phyloP scores from a whole-genome alignment of 1,139 yeast species.

The Pneumocystis oryctolagi region DNA sequence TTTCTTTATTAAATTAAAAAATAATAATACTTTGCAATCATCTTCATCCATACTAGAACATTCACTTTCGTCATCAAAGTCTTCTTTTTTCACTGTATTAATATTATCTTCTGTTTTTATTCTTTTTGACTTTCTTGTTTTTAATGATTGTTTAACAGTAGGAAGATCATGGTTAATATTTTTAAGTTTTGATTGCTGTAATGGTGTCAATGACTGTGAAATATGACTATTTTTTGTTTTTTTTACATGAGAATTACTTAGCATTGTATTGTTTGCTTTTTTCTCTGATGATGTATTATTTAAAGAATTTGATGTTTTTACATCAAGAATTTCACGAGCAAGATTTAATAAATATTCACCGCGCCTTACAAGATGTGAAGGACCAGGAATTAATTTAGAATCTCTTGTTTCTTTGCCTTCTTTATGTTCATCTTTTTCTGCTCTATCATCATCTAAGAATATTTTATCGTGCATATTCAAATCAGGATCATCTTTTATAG shows the following conservation, averaged over 20 bases:
- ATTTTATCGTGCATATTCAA: conserved; percentile 74
- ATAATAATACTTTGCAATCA: conserved; percentile 2
- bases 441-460: conserved; percentile 39
- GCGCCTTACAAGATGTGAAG: conserved; percentile 88
- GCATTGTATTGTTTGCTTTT: conserved; percentile 8
- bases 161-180: neutral
- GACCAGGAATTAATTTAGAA: conserved; percentile 53
- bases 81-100: conserved; percentile 4
- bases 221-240: conserved; percentile 1
- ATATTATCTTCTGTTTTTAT: conserved; percentile 3
- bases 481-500: conserved; percentile 88
- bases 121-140: conserved; percentile 3
- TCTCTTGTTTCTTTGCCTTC: conserved; percentile 24
- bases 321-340: conserved; percentile 29
- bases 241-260: conserved; percentile 10
- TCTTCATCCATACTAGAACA: conserved; percentile 3
- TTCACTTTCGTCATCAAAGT: conserved; percentile 1
- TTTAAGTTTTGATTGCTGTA: neutral
- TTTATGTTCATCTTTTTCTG: conserved; percentile 18
- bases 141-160: conserved; percentile 9
- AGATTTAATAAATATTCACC: conserved; percentile 50
- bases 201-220: neutral
- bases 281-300: conserved; percentile 14
- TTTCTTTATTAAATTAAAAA: neutral
- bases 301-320: conserved; percentile 42